Evolutionary conservation across 202 grass and related monocot species (phyloP).

Genomic region (Schoenoplectus tabernaemontani): DNA sequence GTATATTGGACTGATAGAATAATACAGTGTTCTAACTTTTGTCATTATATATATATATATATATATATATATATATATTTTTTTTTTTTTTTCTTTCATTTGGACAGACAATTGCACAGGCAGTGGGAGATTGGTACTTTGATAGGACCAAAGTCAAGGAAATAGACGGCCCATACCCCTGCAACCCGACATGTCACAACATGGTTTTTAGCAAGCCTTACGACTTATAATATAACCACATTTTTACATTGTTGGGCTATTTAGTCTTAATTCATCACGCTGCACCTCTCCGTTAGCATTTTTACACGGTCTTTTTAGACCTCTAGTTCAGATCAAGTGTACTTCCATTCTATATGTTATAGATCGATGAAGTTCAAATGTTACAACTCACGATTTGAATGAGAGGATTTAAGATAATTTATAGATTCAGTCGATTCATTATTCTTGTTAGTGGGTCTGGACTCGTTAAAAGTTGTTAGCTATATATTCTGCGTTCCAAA

Average conservation of each 20-base stretch:
- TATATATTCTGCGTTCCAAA: neutral
- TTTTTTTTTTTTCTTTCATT: too few relatives aligned
- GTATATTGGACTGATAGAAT: neutral
- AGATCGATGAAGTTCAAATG: neutral
- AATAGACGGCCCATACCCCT: slow-evolving; percentile 67
- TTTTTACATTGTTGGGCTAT: neutral
- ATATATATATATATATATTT: neutral
- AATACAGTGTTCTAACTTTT: neutral
- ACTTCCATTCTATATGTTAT: neutral
- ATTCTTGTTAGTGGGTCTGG: neutral
- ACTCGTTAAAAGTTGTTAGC: neutral
- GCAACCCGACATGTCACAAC: slow-evolving; percentile 69
- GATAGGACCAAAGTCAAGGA: slow-evolving; percentile 51
- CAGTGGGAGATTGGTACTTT: slow-evolving; percentile 80
- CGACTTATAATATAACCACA: slow-evolving; percentile 26
- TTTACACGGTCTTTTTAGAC: neutral
- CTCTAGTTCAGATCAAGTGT: neutral
- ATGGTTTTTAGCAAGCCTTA: slow-evolving; percentile 39
- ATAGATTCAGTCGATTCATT: neutral
- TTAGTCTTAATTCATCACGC: neutral
- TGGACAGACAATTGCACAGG: slow-evolving; percentile 56
- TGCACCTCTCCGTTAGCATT: neutral
- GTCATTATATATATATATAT: neutral
- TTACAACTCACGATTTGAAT: neutral
- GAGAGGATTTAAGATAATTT: neutral